Percentiles rank a stretch among this genome's conserved stretches.
Conservation (phyloP, 805 yeast genomes). For the Cyberlindnera japonica region DNA sequence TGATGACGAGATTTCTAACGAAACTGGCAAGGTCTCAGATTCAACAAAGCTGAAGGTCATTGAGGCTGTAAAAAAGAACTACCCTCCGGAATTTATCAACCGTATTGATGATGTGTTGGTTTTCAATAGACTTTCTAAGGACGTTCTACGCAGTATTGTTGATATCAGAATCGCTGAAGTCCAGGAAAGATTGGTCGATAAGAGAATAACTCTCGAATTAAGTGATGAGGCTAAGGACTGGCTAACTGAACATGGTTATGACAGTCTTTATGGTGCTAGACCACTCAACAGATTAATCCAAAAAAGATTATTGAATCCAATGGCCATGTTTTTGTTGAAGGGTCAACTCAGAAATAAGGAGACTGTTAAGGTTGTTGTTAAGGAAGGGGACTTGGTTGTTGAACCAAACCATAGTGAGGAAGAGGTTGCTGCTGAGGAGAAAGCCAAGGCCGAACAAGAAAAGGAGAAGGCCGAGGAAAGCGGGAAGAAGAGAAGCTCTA, state of each 20-base stretch:
- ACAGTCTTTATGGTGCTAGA: conserved; percentile 90
- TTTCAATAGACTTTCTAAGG: conserved; percentile 82
- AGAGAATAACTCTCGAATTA: conserved; percentile 63
- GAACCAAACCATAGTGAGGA: conserved; percentile 43
- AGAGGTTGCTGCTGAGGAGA: conserved; percentile 16
- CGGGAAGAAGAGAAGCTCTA: not conserved
- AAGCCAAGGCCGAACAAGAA: no score
- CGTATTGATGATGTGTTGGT: conserved; percentile 92
- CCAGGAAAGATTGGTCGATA: conserved; percentile 69
- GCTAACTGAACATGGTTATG: conserved; percentile 85
- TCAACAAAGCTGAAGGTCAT: conserved; percentile 55
- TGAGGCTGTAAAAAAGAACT: conserved; percentile 63
- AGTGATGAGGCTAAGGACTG: conserved; percentile 66
- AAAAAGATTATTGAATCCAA: conserved; percentile 78
- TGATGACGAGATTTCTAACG: conserved; percentile 48
- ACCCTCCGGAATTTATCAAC: conserved; percentile 94
- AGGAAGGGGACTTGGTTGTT: conserved; percentile 41
- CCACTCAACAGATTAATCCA: conserved; percentile 91
- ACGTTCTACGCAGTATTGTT: conserved; percentile 72
- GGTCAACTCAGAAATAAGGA: conserved; percentile 69
- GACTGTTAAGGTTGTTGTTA: conserved; percentile 47
- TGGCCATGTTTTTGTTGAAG: conserved; percentile 74
- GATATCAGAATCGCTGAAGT: conserved; percentile 82
- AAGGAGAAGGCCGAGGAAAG: not conserved
- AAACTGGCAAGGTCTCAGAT: conserved; percentile 55